Evolutionary conservation across 192 early-diverging fungal genomes (phyloP).

Genomic region (Coemansia sp.): DNA sequence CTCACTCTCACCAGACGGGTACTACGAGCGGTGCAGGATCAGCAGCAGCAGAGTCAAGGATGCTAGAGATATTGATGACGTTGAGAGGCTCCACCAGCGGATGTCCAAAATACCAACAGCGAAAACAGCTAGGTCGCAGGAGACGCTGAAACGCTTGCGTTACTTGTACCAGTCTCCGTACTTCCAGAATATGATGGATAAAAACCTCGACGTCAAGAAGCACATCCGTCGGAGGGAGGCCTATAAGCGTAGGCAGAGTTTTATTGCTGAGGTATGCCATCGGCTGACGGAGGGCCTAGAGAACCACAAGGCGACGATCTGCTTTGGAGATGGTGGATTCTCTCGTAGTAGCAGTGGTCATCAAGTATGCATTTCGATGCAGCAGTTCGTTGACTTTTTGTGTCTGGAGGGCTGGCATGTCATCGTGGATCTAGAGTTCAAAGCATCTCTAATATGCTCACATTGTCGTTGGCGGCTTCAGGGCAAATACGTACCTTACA

Average conservation of each 20-base stretch:
- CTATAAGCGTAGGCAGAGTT: background rate
- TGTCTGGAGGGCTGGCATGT: background rate
- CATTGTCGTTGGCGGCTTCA: no score
- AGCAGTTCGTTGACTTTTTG: background rate
- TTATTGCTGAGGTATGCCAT: background rate
- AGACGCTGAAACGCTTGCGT: no score
- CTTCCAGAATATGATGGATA: background rate
- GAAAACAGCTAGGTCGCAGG: no score
- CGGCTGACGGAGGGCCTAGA: background rate
- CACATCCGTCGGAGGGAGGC: background rate
- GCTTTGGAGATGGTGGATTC: background rate
- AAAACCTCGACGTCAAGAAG: background rate
- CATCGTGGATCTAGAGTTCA: background rate
- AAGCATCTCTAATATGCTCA: no score
- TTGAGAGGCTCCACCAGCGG: no score
- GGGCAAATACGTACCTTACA: no score
- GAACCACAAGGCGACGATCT: background rate
- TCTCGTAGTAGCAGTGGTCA: background rate
- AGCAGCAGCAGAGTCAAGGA: no score
- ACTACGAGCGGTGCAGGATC: no score
- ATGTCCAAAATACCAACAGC: no score
- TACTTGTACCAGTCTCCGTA: background rate
- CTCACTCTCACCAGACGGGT: no score
- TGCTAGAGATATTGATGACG: no score
- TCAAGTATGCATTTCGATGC: background rate